Percentiles rank a stretch among this genome's conserved stretches.
phyloP scores from a whole-genome alignment of 2,329 filamentous ascomycete genomes.

The Fulvia fulva region DNA sequence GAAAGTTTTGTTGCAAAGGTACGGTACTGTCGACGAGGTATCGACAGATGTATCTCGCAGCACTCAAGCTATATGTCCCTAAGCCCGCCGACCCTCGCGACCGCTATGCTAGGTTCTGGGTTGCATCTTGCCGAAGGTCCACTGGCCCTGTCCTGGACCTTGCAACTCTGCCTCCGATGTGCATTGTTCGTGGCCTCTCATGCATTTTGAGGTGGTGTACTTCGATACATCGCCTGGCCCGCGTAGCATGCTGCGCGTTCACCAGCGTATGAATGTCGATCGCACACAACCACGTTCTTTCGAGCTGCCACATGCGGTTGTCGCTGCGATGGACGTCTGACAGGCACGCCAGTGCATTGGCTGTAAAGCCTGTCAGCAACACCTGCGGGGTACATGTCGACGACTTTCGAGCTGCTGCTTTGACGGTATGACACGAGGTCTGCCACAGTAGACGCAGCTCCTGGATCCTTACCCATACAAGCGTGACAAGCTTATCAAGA shows the following conservation, averaged over 20 bases:
- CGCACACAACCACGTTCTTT: not conserved
- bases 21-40: not conserved
- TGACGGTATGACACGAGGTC: no score
- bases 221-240: not conserved
- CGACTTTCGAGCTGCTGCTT: not conserved
- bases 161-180: not conserved
- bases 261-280: not conserved
- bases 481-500: not conserved
- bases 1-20: not conserved
- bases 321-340: not conserved
- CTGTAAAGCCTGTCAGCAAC: not conserved
- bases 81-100: no score
- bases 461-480: not conserved
- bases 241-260: not conserved
- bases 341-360: no score
- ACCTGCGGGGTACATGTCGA: not conserved
- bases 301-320: not conserved
- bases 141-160: not conserved
- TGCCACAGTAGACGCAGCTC: not conserved
- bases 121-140: not conserved
- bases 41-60: not conserved
- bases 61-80: no score
- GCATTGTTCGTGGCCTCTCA: not conserved
- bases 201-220: not conserved
- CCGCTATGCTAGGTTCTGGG: no score